These are phyloP conservation scores for Vicia sativa DNA, from an alignment of 306 rosid species.

Conservation along the genomic window DNA sequence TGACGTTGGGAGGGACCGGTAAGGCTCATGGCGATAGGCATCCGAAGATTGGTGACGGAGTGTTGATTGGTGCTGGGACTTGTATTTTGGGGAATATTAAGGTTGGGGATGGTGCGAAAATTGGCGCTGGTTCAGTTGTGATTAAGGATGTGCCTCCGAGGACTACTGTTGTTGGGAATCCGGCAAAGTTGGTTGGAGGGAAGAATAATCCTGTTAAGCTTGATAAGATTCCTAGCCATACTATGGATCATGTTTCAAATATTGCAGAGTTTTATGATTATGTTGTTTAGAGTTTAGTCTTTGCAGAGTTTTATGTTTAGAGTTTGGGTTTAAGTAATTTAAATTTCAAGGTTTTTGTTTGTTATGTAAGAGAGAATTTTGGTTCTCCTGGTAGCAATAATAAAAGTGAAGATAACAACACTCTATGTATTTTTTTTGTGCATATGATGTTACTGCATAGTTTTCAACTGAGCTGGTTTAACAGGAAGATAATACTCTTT, in stretches of 20 bases:
- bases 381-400: conserved; percentile 47
- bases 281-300: conserved; percentile 48
- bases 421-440: too few species aligned
- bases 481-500: background rate
- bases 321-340: background rate
- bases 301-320: background rate
- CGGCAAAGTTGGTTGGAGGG: conserved; percentile 88
- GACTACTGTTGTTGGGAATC: conserved; percentile 92
- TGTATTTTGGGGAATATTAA: conserved; percentile 81
- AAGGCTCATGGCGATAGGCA: conserved; percentile 79
- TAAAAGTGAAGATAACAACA: background rate
- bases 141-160: conserved; percentile 86
- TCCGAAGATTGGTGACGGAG: conserved; percentile 94
- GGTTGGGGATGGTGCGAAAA: conserved; percentile 81
- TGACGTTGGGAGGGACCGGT: conserved; percentile 93
- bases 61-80: conserved; percentile 87
- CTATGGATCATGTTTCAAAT: conserved; percentile 85
- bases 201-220: conserved; percentile 70
- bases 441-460: too few species aligned
- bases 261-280: conserved; percentile 75
- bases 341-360: conserved; percentile 35
- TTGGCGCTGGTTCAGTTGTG: conserved; percentile 92
- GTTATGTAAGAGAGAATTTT: conserved; percentile 50
- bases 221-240: conserved; percentile 76
- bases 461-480: too few species aligned